Conservation (phyloP, 2,329 filamentous ascomycete species). For the Chaetomium sp. region DNA sequence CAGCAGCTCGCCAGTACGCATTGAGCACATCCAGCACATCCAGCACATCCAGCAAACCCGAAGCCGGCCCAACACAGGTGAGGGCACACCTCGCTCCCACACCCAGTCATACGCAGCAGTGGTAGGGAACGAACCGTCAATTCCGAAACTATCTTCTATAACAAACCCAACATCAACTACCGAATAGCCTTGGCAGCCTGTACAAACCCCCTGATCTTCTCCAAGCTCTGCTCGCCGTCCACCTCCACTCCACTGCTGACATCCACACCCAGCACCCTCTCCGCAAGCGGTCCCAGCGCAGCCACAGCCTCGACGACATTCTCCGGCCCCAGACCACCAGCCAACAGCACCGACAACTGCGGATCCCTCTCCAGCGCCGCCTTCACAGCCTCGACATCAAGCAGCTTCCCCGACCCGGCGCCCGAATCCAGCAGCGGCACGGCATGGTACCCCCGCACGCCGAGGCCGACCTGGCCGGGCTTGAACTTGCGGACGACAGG, state of each 20-base stretch:
- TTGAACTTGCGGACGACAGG: slow-evolving; percentile 88
- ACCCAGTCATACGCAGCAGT: neutral
- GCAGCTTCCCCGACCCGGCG: slow-evolving; percentile 75
- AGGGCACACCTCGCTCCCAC: neutral
- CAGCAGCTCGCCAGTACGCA: neutral
- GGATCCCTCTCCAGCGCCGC: slow-evolving; percentile 65
- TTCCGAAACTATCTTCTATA: neutral
- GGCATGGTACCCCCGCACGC: slow-evolving; percentile 76
- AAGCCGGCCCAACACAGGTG: neutral
- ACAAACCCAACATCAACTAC: slow-evolving; percentile 36
- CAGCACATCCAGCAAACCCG: neutral
- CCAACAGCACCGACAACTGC: slow-evolving; percentile 75
- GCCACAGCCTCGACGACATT: slow-evolving; percentile 73
- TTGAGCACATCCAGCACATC: neutral
- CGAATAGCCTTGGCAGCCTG: slow-evolving; percentile 67
- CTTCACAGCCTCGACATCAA: slow-evolving; percentile 73
- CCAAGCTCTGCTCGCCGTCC: slow-evolving; percentile 75
- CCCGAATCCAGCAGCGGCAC: slow-evolving; percentile 86
- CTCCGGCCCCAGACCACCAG: slow-evolving; percentile 78
- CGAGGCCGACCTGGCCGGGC: slow-evolving; percentile 72
- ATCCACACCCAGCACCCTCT: slow-evolving; percentile 79
- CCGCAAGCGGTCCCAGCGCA: slow-evolving; percentile 60
- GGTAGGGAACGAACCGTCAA: neutral
- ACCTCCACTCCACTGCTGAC: slow-evolving; percentile 93
- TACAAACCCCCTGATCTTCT: slow-evolving; percentile 81